phyloP scores from a whole-genome alignment of 163 green algal genomes.

The Smithsoniella earleae region DNA sequence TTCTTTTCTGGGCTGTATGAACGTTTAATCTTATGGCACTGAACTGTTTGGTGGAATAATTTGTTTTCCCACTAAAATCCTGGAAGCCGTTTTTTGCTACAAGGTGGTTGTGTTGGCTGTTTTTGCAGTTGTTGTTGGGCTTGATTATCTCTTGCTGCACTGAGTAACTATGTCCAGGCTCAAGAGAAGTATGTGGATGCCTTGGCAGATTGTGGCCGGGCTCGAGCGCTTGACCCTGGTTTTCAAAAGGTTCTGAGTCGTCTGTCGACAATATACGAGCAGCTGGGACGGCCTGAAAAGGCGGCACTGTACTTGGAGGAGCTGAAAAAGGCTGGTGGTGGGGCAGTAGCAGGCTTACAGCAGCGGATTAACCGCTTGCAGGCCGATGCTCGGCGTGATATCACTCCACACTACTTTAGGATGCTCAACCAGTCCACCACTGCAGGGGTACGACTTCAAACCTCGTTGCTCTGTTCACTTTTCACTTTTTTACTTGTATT shows the following conservation, averaged over 20 bases:
- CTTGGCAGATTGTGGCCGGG: conserved; percentile 14
- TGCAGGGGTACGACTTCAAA: neutral
- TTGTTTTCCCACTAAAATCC: too few species aligned
- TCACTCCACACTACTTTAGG: conserved; percentile 8
- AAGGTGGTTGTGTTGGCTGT: too few species aligned
- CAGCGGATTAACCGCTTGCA: neutral
- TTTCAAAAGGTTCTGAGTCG: conserved; percentile 8
- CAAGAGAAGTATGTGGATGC: conserved; percentile 25
- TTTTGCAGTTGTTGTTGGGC: too few species aligned
- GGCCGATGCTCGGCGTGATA: neutral
- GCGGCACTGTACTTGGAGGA: neutral
- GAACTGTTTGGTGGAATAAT: too few species aligned
- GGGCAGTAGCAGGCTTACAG: neutral
- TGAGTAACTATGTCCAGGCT: too few species aligned
- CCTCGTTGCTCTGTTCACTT: too few species aligned
- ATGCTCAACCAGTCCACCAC: conserved; percentile 6
- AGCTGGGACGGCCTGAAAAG: neutral
- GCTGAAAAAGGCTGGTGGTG: neutral
- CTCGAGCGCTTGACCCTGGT: conserved; percentile 9
- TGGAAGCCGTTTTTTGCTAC: too few species aligned
- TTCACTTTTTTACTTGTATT: too few species aligned
- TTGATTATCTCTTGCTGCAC: too few species aligned
- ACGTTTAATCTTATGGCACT: too few species aligned
- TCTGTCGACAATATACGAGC: neutral
- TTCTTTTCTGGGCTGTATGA: too few species aligned